These are phyloP conservation scores for Populus deltoides DNA, from an alignment of 345 rosid genomes.

Conservation along the genomic window DNA sequence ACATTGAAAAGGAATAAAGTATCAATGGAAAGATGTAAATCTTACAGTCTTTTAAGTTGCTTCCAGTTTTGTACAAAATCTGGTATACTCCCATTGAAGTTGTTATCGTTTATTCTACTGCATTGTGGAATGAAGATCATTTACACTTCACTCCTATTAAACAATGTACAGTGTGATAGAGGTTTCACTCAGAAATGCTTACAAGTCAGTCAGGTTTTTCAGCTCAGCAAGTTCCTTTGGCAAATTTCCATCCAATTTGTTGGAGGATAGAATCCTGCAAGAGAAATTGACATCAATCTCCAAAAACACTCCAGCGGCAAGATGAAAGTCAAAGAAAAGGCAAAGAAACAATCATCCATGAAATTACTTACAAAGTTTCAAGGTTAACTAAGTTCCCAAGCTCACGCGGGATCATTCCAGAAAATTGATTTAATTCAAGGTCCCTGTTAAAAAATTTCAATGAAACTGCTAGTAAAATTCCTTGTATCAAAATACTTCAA, in stretches of 20 bases:
- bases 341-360: conserved; percentile 1
- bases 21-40: background rate
- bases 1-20: background rate
- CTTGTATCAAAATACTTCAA: background rate
- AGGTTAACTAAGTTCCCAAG: conserved; percentile 50
- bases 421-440: conserved; percentile 54
- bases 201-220: conserved; percentile 51
- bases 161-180: background rate
- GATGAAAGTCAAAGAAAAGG: background rate
- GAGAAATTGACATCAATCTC: background rate
- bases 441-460: conserved; percentile 25
- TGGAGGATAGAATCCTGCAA: conserved; percentile 58
- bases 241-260: conserved; percentile 47
- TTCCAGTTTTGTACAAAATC: conserved; percentile 46
- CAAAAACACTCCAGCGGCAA: background rate
- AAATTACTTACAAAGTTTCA: conserved; percentile 37
- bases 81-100: conserved; percentile 53
- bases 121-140: conserved; percentile 20
- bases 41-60: conserved; percentile 52
- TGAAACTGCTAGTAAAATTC: background rate
- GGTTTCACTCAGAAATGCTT: conserved; percentile 11
- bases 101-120: conserved; percentile 67
- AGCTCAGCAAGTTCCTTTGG: conserved; percentile 41
- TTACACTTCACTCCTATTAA: background rate
- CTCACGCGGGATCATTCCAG: conserved; percentile 52